phyloP scores from a whole-genome alignment of 2,329 filamentous ascomycete genomes.

The Phaeosphaeriaceae sp. region DNA sequence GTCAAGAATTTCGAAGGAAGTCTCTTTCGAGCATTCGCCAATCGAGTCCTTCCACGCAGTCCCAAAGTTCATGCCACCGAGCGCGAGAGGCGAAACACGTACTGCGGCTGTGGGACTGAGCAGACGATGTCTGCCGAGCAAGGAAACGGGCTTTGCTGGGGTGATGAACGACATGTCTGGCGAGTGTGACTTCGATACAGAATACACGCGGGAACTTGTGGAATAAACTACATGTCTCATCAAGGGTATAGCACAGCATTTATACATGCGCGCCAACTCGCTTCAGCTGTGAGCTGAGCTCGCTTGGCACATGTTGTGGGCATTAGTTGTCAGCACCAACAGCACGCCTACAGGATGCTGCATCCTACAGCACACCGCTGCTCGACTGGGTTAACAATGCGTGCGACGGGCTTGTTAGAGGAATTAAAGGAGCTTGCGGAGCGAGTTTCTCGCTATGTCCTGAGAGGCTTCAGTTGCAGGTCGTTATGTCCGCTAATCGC shows the following conservation, averaged over 20 bases:
- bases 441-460: neutral
- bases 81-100: conserved; percentile 54
- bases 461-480: neutral
- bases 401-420: neutral
- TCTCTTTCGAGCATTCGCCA: conserved; percentile 70
- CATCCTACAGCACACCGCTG: neutral
- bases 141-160: conserved; percentile 48
- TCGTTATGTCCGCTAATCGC: neutral
- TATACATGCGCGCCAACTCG: neutral
- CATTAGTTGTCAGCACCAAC: neutral
- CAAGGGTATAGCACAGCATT: neutral
- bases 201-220: neutral
- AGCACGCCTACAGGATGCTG: neutral
- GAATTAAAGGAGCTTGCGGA: neutral
- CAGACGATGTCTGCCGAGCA: conserved; percentile 69
- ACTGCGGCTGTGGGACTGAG: conserved; percentile 71
- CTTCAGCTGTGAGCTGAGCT: conserved; percentile 1
- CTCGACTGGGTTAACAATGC: neutral
- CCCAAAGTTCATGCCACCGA: conserved; percentile 72
- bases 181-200: neutral
- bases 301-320: neutral
- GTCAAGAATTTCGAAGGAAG: conserved; percentile 70
- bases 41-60: conserved; percentile 64
- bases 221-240: neutral
- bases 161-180: conserved; percentile 12